Evolutionary conservation across 2,329 filamentous ascomycete species (phyloP).

Genomic region (Beauveria asiatica): DNA sequence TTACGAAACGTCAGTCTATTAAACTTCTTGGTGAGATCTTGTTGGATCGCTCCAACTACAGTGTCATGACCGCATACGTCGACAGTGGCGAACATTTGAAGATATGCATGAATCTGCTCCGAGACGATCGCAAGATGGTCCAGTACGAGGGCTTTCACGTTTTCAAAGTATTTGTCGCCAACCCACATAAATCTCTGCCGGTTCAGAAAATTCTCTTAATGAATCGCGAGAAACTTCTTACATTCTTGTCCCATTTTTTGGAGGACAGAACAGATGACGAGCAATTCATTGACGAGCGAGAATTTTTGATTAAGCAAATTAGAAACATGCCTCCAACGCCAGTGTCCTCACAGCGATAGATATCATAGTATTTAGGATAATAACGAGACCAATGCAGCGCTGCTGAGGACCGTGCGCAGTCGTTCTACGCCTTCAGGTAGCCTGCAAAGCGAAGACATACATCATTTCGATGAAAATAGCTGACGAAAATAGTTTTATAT

Average conservation of each 20-base stretch:
- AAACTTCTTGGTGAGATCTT: constrained; percentile 93
- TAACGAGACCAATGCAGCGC: neutral
- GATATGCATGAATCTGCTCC: constrained; percentile 93
- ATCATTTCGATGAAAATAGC: too few species aligned
- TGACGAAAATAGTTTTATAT: too few species aligned
- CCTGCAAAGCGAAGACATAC: too few species aligned
- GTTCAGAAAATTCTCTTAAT: constrained; percentile 94
- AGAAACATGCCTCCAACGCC: constrained; percentile 55
- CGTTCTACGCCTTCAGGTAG: too few species aligned
- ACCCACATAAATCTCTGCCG: constrained; percentile 93
- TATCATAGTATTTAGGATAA: neutral
- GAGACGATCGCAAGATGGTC: constrained; percentile 96
- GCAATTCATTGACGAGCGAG: constrained; percentile 96
- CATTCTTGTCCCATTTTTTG: constrained; percentile 83
- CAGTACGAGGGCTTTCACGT: constrained; percentile 99
- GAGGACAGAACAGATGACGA: constrained; percentile 95
- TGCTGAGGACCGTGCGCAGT: neutral
- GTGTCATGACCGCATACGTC: constrained; percentile 95
- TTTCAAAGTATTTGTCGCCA: constrained; percentile 99
- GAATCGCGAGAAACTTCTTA: constrained; percentile 84
- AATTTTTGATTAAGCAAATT: constrained; percentile 94
- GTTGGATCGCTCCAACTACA: constrained; percentile 91
- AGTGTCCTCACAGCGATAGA: constrained; percentile 40
- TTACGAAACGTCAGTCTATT: constrained; percentile 96
- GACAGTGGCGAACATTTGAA: constrained; percentile 93